phyloP scores from a whole-genome alignment of 306 rosid genomes.

The Cicer bijugum region DNA sequence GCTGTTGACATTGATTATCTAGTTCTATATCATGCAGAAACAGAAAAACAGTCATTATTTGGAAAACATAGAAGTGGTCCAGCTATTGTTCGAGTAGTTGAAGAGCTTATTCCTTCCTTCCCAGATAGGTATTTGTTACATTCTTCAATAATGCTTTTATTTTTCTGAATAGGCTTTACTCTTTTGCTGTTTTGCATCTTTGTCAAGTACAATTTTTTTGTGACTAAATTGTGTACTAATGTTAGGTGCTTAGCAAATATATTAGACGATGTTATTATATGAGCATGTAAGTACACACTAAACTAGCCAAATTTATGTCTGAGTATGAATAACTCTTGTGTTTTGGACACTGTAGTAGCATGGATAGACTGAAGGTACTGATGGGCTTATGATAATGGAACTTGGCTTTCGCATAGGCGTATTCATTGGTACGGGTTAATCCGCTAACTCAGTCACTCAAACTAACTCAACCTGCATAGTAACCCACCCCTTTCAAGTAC shows the following conservation, averaged over 20 bases:
- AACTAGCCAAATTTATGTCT: conserved; percentile 16
- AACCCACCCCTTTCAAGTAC: too few relatives aligned
- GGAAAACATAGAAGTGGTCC: conserved; percentile 38
- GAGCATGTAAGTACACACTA: not conserved
- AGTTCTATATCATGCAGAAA: conserved; percentile 42
- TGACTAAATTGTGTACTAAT: too few relatives aligned
- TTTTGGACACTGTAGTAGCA: conserved; percentile 60
- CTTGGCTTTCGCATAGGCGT: not conserved
- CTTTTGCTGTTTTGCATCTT: not conserved
- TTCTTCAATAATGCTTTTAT: conserved; percentile 35
- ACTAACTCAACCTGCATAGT: too few relatives aligned
- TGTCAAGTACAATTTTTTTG: not conserved
- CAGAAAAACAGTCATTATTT: conserved; percentile 42
- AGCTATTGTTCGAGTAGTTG: conserved; percentile 49
- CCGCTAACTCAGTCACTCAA: too few relatives aligned
- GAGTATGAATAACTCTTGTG: not conserved
- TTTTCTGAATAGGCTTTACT: conserved; percentile 23
- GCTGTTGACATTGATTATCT: conserved; percentile 10
- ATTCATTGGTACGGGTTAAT: too few relatives aligned
- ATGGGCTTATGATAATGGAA: conserved; percentile 43
- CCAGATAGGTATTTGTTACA: conserved; percentile 62
- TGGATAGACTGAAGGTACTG: conserved; percentile 59
- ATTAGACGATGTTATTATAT: conserved; percentile 7
- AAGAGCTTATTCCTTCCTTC: conserved; percentile 56
- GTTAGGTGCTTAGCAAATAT: conserved; percentile 12